Evolutionary conservation across 306 rosid species (phyloP), one percentile per base, ranked within the genome.

Genomic region (Corylus americana): DNA sequence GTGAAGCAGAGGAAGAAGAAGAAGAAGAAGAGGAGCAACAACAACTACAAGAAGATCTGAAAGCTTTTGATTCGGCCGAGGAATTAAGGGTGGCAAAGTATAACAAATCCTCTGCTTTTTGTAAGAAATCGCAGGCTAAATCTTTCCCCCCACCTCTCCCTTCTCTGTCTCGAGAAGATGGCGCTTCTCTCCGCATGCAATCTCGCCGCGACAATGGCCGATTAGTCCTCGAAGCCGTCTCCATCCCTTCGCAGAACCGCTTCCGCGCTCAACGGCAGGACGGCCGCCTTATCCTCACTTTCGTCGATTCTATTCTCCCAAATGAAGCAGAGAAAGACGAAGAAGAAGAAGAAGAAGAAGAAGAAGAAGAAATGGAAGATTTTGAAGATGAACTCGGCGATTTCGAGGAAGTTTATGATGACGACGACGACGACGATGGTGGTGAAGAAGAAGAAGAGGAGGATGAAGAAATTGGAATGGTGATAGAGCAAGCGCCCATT

Each of bases 281-380:
- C 50, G 97, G 97, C 61, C 91, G 97, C 74, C 93, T 92, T 76
- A 89, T 92, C 66, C 95, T 92, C 78, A 87, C 92, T 64, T 85
- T 90, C 20, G 79, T 85, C 61, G 54, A 70, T 55, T 0, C 45
- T 42, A 42, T 8, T 42, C 2, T 37, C 5, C 18, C 13, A 4
- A 45, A 50, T 0, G 68, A 80, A 68, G 83, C 79, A 1, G 76
- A 72, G 7, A 55, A 49, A 48, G 55, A 74, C 3, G 76, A 62
- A 22, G 31, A 55, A 61, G 82, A 85, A 3, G 86, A 74, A 39
- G 72, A 31, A 20, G 72, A 31, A 20, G 14, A 22, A 7, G 42
- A 42, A 16, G 25, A 20, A 18, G 42, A 79, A 7, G 18, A 49
- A 3, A 55, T 29, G 4, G 73, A 67, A 45, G 66, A 11, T 12